Evolutionary conservation across 2,329 filamentous ascomycete species (phyloP).

Genomic region (Colletotrichum lini): DNA sequence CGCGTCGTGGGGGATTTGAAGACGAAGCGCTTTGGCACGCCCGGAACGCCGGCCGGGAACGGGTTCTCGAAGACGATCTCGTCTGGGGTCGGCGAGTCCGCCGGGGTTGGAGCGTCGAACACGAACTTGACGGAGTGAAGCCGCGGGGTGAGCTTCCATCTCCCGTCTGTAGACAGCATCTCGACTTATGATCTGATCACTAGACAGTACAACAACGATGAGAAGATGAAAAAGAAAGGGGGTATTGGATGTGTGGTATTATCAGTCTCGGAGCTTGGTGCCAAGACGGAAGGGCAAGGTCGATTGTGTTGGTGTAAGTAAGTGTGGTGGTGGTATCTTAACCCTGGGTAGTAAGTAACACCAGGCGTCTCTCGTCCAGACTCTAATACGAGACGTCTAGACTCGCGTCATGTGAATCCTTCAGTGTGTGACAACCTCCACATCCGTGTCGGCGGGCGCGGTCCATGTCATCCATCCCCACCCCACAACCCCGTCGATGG

Average conservation of each 20-base stretch:
- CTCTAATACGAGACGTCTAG: neutral
- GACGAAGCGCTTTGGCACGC: constrained; percentile 20
- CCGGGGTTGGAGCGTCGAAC: constrained; percentile 10
- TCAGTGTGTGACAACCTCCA: neutral
- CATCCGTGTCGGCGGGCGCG: neutral
- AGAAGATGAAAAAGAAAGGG: too few species aligned
- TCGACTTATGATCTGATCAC: neutral
- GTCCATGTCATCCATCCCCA: neutral
- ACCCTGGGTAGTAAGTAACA: neutral
- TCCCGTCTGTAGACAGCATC: constrained; percentile 22
- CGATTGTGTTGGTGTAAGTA: neutral
- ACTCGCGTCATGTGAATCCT: neutral
- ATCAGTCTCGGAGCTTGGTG: neutral
- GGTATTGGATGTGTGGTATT: too few species aligned
- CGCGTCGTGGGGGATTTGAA: neutral
- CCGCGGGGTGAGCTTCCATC: constrained; percentile 20
- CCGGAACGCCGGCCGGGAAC: constrained; percentile 10
- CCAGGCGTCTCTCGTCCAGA: neutral
- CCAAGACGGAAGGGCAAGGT: neutral
- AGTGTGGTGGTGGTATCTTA: too few species aligned
- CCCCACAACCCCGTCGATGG: too few species aligned
- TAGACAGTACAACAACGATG: neutral
- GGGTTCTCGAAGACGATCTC: constrained; percentile 31
- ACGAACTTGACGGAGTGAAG: constrained; percentile 38
- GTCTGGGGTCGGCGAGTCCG: constrained; percentile 8